A percentile compares a stretch with the other conserved stretches of the same genome.
Conservation (phyloP, 202 grass and related monocot species). For the Elaeis oleifera region DNA sequence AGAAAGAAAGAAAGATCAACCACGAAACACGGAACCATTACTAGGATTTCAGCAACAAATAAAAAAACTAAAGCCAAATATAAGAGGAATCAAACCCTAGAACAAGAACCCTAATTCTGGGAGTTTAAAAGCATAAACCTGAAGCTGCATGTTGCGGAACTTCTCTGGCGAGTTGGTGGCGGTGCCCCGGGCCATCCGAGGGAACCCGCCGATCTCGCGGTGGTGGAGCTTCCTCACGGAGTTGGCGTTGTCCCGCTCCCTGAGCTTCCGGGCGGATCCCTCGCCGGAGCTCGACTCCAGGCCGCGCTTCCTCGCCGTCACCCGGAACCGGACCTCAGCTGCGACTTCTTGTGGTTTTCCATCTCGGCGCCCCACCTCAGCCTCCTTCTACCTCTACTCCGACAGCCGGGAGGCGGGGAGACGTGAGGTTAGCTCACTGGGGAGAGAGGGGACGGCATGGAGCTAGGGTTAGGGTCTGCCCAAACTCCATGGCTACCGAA, state of each 20-base stretch:
- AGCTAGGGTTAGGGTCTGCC: constrained; percentile 8
- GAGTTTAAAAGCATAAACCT: not conserved
- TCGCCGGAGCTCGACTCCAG: not conserved
- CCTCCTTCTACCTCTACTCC: not conserved
- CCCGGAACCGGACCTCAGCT: constrained; percentile 6
- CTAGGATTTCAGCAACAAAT: too few species aligned
- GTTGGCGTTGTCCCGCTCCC: constrained; percentile 4
- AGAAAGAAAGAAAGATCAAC: too few species aligned
- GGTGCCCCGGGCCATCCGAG: constrained; percentile 7
- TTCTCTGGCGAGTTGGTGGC: constrained; percentile 13
- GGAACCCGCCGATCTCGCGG: constrained; percentile 19
- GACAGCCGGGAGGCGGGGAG: not conserved
- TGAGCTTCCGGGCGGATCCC: constrained; percentile 9
- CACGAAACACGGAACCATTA: too few species aligned
- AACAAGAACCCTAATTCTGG: not conserved
- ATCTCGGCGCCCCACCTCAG: not conserved
- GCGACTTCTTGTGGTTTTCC: constrained; percentile 17
- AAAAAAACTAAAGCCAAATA: not conserved
- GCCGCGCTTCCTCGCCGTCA: constrained; percentile 14
- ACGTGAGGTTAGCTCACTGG: not conserved
- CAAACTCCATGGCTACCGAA: not conserved
- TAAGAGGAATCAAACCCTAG: not conserved
- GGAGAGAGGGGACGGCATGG: too few species aligned
- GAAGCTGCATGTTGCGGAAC: constrained; percentile 21
- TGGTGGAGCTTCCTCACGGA: constrained; percentile 15